Conservation (phyloP, 2,329 filamentous ascomycete species). For the Sporothrix euskadiensis region DNA sequence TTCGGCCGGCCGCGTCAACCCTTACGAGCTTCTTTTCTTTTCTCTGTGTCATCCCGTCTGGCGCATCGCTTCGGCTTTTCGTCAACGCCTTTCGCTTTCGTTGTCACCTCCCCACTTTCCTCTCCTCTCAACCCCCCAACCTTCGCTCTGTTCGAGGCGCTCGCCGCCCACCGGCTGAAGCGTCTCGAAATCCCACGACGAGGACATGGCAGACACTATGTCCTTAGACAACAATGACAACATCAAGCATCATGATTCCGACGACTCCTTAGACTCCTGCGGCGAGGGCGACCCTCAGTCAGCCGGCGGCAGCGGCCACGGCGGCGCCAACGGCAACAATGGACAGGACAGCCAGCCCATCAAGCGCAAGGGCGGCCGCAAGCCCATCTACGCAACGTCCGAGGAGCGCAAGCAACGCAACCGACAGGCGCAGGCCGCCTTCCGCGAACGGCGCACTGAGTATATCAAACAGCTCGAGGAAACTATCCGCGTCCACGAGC, state of each 20-base stretch:
- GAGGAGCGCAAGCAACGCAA: constrained; percentile 98
- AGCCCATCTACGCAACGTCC: constrained; percentile 99
- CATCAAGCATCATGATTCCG: constrained; percentile 60
- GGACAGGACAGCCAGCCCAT: constrained; percentile 63
- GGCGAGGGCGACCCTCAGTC: constrained; percentile 55
- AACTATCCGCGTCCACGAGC: constrained; percentile 95
- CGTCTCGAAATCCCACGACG: constrained; percentile 37
- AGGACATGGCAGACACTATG: constrained; percentile 67
- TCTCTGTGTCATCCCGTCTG: constrained; percentile 8
- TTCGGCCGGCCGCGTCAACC: not conserved
- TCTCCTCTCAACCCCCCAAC: constrained; percentile 16
- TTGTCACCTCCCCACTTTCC: constrained; percentile 16
- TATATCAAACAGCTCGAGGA: constrained; percentile 99
- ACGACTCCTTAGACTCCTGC: constrained; percentile 62
- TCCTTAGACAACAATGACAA: constrained; percentile 63
- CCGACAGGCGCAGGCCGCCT: constrained; percentile 93
- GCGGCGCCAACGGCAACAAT: constrained; percentile 37
- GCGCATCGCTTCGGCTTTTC: not conserved
- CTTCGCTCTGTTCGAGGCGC: constrained; percentile 37
- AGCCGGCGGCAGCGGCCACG: constrained; percentile 39
- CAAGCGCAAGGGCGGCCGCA: constrained; percentile 96
- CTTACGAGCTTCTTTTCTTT: not conserved
- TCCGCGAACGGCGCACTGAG: constrained; percentile 93
- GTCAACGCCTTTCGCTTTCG: not conserved
- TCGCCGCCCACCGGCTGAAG: constrained; percentile 47